Evolutionary conservation across 306 rosid genomes (phyloP).

Genomic region (Dryas alaskensis): DNA sequence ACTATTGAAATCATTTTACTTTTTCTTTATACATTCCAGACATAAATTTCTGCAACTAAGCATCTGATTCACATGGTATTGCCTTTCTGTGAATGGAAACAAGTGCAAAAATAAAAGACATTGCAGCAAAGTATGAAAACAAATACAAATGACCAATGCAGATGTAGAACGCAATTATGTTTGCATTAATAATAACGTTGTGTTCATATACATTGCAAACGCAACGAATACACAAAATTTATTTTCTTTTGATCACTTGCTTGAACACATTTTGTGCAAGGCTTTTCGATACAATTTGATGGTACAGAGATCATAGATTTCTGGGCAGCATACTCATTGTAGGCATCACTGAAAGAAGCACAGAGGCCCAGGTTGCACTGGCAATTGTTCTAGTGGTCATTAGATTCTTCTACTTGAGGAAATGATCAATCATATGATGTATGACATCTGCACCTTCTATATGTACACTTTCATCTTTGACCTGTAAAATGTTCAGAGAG

Average conservation of each 20-base stretch:
- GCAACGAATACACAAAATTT: slow-evolving; percentile 10
- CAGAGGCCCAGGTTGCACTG: slow-evolving; percentile 2
- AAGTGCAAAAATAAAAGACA: too few species aligned
- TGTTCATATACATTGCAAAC: slow-evolving; percentile 4
- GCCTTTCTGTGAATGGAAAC: too few species aligned
- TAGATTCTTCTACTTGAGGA: slow-evolving; percentile 48
- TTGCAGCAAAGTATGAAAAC: too few species aligned
- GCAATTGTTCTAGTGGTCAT: neutral
- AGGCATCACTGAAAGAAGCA: slow-evolving; percentile 17
- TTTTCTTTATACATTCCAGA: too few species aligned
- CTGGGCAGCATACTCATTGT: neutral
- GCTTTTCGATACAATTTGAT: neutral
- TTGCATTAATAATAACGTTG: neutral
- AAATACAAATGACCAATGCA: too few species aligned
- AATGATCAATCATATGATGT: slow-evolving; percentile 83
- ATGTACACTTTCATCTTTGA: slow-evolving; percentile 64
- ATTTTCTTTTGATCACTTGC: neutral
- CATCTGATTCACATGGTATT: too few species aligned
- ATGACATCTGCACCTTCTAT: slow-evolving; percentile 95
- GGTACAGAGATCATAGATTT: neutral
- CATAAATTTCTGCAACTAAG: too few species aligned
- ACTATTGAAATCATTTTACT: too few species aligned
- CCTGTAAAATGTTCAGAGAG: slow-evolving; percentile 46
- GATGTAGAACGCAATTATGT: neutral
- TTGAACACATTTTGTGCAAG: slow-evolving; percentile 13